Evolutionary conservation across 331 rosid species (phyloP).

Genomic region (Quercus phellos): DNA sequence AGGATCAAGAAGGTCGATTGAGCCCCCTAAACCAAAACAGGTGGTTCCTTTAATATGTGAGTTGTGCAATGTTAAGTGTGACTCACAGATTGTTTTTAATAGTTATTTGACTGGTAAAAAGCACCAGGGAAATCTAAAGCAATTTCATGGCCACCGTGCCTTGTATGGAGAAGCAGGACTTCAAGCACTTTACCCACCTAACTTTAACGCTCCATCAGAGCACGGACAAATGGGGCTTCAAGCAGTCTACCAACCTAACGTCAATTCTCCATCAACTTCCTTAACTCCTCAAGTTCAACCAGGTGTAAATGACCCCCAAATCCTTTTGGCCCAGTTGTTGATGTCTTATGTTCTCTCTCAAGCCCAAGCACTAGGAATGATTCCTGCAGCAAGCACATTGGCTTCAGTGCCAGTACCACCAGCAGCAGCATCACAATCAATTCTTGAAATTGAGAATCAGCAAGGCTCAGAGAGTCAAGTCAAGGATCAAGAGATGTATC

Average conservation of each 20-base stretch:
- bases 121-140: conserved; percentile 48
- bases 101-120: conserved; percentile 72
- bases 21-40: conserved; percentile 49
- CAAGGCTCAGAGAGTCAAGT: conserved; percentile 17
- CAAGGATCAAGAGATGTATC: conserved; percentile 17
- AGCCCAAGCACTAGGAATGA: conserved; percentile 28
- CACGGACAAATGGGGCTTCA: too few species aligned
- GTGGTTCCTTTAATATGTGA: conserved; percentile 45
- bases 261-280: conserved; percentile 37
- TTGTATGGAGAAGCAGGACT: conserved; percentile 43
- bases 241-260: conserved; percentile 43
- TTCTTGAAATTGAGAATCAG: conserved; percentile 27
- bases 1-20: conserved; percentile 48
- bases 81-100: conserved; percentile 60
- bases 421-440: conserved; percentile 15
- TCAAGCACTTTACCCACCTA: conserved; percentile 46
- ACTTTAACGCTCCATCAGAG: conserved; percentile 15
- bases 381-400: conserved; percentile 7
- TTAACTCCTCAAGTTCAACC: conserved; percentile 44
- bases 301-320: conserved; percentile 63
- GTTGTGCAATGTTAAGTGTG: conserved; percentile 73
- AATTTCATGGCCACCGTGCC: conserved; percentile 47
- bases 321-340: conserved; percentile 51
- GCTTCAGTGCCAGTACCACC: conserved; percentile 11
- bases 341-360: conserved; percentile 52